Evolutionary conservation across 352 stramenopile genomes (phyloP), one percentile per base, ranked within the genome.

Genomic region (Globisporangium megalacanthum): DNA sequence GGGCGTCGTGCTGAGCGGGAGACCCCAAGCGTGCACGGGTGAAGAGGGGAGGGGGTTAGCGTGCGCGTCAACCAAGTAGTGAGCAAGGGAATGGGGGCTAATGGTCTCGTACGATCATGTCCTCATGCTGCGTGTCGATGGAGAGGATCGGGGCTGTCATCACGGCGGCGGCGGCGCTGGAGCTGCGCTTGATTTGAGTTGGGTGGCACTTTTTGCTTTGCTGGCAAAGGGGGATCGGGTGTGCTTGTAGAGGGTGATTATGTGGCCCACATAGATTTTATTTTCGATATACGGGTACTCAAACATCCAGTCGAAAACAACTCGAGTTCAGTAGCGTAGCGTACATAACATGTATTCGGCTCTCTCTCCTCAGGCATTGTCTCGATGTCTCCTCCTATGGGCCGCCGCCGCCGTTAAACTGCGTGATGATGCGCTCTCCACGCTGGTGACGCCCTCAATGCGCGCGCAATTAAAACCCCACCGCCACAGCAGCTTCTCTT

Each of bases 111-210:
- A 96, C 88, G 69, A 97, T 94, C 86, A 99, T 98, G 75, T 99
- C 96, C 69, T 98, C 95, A 69, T 99, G 97, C 73, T 99, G 92
- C 44, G 96, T 98, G 64, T 99, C 95, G 63, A 99, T 96, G 36
- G 85, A 90, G 66, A 94, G 78, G 67, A 92, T 80, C 33, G 86
- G 83, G 56, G 79, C 79, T 60, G 84, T 88, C 85, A 95, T 95
- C 36, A 33, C 83, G 56, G n/a, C 35, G 22, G n/a, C 35, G 22
- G 14, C 8, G 13, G 14, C 29, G 35, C 31, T 51, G 31, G 37
- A 41, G 49, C 25, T 60, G 31, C 36, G 31, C 36, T 47, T 35
- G 36, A 52, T 22, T 54, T 19, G 35, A 19, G 47, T 29, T 52
- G 25, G 15, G 15, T 22, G 41, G 36, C 15, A 19, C 36, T 61